Conservation (phyloP, 2,329 filamentous ascomycete genomes). For the Emmonsiellopsis sp. region DNA sequence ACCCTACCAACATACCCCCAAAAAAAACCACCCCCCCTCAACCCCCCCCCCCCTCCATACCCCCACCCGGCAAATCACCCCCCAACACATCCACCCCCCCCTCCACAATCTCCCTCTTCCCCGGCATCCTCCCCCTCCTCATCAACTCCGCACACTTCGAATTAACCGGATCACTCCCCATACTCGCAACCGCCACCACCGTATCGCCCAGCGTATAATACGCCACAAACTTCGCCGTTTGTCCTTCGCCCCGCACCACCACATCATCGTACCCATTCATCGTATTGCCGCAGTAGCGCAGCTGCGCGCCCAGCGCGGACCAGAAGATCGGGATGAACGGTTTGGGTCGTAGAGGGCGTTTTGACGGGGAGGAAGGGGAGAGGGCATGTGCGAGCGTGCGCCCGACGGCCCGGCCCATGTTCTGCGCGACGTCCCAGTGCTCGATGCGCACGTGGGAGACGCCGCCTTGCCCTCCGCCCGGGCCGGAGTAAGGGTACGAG, state of each 20-base stretch:
- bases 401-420: slow-evolving; percentile 73
- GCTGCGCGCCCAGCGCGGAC: slow-evolving; percentile 80
- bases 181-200: slow-evolving; percentile 81
- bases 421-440: slow-evolving; percentile 98
- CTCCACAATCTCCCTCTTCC: slow-evolving; percentile 61
- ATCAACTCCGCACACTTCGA: slow-evolving; percentile 75
- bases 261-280: slow-evolving; percentile 75
- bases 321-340: slow-evolving; percentile 92
- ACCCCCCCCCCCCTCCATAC: background rate
- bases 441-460: slow-evolving; percentile 73
- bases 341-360: slow-evolving; percentile 45
- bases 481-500: slow-evolving; percentile 86
- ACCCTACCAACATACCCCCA: too few relatives aligned
- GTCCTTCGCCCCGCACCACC: slow-evolving; percentile 65
- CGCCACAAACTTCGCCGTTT: slow-evolving; percentile 67
- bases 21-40: background rate
- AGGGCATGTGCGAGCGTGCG: slow-evolving; percentile 60
- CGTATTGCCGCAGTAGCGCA: slow-evolving; percentile 90
- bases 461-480: slow-evolving; percentile 53
- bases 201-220: slow-evolving; percentile 83
- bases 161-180: slow-evolving; percentile 85
- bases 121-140: slow-evolving; percentile 70
- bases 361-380: slow-evolving; percentile 9
- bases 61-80: slow-evolving; percentile 7
- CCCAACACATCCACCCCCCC: slow-evolving; percentile 35